Evolutionary conservation across 441 rosid species (phyloP), one percentile per base, ranked within the genome.

Genomic region (Breynia disticha): DNA sequence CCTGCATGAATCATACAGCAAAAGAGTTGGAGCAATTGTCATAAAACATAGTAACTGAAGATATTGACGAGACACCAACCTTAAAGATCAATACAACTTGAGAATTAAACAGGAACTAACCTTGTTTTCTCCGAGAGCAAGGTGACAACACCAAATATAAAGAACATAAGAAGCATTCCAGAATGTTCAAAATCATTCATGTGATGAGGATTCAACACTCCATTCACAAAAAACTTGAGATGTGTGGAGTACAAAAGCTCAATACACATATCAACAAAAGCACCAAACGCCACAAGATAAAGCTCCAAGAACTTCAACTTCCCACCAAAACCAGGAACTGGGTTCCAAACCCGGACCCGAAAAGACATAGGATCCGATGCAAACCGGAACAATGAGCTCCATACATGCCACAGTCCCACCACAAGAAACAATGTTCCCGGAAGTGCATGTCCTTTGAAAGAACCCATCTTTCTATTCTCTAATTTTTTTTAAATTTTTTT

Each of bases 111-210:
- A n/a, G 16, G 48, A 45, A 47, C 66, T 17, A 56, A 91, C 98
- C 95, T 87, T 2, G 89, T 79, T 74, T 79, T 87, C 69, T 82
- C 86, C 0, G 98, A 86, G 55, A 91, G 66, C 76, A 91, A 57
- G 56, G 77, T 18, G 37, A 84, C 69, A 47, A 76, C 66, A 16
- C 98, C 95, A n/a, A 91, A 82, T 55, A 87, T 59, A 51, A 91
- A 84, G 74, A 91, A 87, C 96, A 91, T 91, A 43, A 91, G 79
- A 72, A 91, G 96, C 98, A 91, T 91, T 46, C 95, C 98, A 0
- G 90, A 75, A 54, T 91, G 98, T 74, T 91, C 96, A 13, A 91
- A 91, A 72, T 91, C 84, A 52, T 87, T 87, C 89, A 91, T 76
- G 73, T 91, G 96, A 15, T 76, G 67, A n/a, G 96, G 95, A 64